Base-by-base conservation (phyloP, 108 stramenopile species). In the Ochromonas danica region DNA sequence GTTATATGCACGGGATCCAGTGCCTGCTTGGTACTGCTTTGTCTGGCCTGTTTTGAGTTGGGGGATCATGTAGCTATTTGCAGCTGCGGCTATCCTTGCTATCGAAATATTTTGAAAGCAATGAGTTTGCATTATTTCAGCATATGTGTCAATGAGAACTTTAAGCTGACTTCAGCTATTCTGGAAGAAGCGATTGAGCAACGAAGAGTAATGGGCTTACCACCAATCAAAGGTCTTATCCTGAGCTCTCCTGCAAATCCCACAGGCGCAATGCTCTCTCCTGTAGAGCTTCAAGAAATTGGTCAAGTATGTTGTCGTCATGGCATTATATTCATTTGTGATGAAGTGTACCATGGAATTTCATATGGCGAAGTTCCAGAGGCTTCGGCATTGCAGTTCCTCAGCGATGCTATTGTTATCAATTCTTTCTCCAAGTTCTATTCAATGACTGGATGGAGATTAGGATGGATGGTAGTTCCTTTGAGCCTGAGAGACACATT, bases 301-400 rank as follows among this genome's bases (percentile, higher is more conserved):
- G 93, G 93, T 83, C 79, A 84, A 36, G 81, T 91, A 1, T 96
- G 95, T 83, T 89, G 93, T 0, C 70, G 88, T 57, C 80, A 91
- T 42, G 84, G 82, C 39, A 92, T 96, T 63, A 81, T 88, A 36
- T 96, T 95, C 85, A 81, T 96, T 27, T 91, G 90, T 0, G 96
- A 96, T 78, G 96, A 96, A 84, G 94, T 96, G 51, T 96, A 96
- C 83, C 96, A 96, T 77, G 92, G 92, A 6, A 96, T 96, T 28
- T 86, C 89, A 39, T 96, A 93, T 80, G 94, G 91, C 36, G 38
- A 31, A 14, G 86, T 89, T 79, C 39, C 87, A 81, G 92, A 92
- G 83, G 92, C 93, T 10, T 93, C 93, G 22, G 94, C 95, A 10
- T 84, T 94, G 39, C 43, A 82, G 43, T 93, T 78, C 78, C 90